phyloP scores from a whole-genome alignment of 2,329 filamentous ascomycete species.

The Trichophyton verrucosum region DNA sequence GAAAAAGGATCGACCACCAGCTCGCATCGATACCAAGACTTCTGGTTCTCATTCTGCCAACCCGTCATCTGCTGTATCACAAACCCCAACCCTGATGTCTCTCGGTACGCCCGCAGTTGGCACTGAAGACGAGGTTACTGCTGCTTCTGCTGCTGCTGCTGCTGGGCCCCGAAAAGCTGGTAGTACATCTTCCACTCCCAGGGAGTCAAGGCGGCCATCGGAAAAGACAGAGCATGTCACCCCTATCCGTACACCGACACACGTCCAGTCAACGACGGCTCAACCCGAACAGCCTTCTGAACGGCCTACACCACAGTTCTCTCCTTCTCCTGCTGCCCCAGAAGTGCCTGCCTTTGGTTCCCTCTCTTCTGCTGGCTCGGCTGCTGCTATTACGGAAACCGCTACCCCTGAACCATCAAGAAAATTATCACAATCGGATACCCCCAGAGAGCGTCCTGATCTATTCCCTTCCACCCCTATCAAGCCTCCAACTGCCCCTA shows the following conservation, averaged over 20 bases:
- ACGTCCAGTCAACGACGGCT: conserved; percentile 16
- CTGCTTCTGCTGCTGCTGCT: no score
- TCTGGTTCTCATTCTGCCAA: conserved; percentile 14
- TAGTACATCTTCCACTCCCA: background rate
- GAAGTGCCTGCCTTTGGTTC: conserved; percentile 34
- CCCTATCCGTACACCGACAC: conserved; percentile 14
- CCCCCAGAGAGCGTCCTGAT: background rate
- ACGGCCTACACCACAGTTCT: conserved; percentile 12
- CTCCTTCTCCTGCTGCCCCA: conserved; percentile 24
- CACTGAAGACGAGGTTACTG: background rate
- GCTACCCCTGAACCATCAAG: background rate
- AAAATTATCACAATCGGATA: background rate
- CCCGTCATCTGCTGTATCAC: conserved; percentile 9
- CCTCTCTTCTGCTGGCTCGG: background rate
- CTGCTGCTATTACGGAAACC: background rate
- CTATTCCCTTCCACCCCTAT: conserved; percentile 1
- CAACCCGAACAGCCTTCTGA: conserved; percentile 16
- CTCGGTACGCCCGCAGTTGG: background rate
- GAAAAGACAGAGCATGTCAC: conserved; percentile 3
- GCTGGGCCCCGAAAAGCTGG: background rate
- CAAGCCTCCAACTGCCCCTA: conserved; percentile 34
- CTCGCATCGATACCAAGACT: conserved; percentile 16
- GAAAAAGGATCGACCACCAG: conserved; percentile 30
- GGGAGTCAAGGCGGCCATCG: conserved; percentile 4
- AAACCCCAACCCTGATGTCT: conserved; percentile 8